A percentile compares a stretch with the other conserved stretches of the same genome.
Conservation (phyloP, 129 eudicot genomes). For the Apium graveolens region DNA sequence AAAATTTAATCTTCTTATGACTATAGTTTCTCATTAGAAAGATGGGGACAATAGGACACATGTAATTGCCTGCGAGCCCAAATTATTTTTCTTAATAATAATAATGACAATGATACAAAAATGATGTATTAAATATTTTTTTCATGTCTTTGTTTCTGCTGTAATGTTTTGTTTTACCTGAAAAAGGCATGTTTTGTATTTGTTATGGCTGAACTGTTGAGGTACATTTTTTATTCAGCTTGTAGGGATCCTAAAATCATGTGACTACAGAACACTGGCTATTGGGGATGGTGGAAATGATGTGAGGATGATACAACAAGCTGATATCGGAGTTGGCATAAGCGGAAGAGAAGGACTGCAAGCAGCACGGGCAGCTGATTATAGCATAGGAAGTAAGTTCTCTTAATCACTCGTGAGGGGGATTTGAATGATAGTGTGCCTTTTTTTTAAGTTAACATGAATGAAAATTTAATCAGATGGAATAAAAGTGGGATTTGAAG, state of each 20-base stretch:
- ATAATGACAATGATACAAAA: too few relatives aligned
- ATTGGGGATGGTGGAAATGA: slow-evolving; percentile 99
- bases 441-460: not conserved
- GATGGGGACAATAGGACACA: not conserved
- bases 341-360: slow-evolving; percentile 98
- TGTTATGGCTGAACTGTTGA: not conserved
- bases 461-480: not conserved
- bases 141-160: too few relatives aligned
- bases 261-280: slow-evolving; percentile 93
- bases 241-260: slow-evolving; percentile 80
- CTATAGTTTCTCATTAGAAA: too few relatives aligned
- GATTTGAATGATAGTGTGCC: not conserved
- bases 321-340: slow-evolving; percentile 98
- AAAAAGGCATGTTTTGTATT: not conserved
- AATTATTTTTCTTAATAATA: too few relatives aligned
- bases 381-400: slow-evolving; percentile 91
- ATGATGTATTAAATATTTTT: too few relatives aligned
- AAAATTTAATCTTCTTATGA: too few relatives aligned
- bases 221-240: slow-evolving; percentile 37
- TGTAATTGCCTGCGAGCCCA: too few relatives aligned
- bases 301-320: slow-evolving; percentile 98
- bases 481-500: not conserved
- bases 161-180: not conserved
- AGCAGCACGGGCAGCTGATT: slow-evolving; percentile 99
- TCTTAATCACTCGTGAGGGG: not conserved